Percentiles rank a stretch among this genome's conserved stretches.
Conservation (phyloP, 352 stramenopile species). For the Hyaloperonospora brassicae region DNA sequence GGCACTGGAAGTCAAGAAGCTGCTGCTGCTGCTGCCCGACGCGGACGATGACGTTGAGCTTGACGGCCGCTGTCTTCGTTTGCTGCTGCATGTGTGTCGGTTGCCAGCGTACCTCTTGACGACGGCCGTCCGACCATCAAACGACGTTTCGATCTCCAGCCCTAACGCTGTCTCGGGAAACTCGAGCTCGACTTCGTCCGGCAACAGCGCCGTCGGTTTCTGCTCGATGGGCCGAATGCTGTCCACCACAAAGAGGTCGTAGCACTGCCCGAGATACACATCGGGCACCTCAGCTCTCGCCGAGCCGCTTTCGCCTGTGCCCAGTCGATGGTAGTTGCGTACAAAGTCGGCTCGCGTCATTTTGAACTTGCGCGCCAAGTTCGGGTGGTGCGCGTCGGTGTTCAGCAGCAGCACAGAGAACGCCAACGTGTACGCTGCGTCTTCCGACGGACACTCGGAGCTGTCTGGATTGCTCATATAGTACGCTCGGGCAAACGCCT, state of each 20-base stretch:
- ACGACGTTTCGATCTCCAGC: conserved; percentile 71
- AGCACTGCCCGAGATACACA: conserved; percentile 46
- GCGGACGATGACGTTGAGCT: conserved; percentile 8
- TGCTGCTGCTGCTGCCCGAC: conserved; percentile 12
- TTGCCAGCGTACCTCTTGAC: conserved; percentile 48
- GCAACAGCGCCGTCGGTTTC: conserved; percentile 35
- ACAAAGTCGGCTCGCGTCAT: conserved; percentile 72
- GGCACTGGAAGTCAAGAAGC: conserved; percentile 13
- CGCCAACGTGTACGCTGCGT: conserved; percentile 67
- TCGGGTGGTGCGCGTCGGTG: conserved; percentile 72
- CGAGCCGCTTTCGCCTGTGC: conserved; percentile 18
- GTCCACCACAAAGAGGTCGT: conserved; percentile 51
- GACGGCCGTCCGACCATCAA: conserved; percentile 56
- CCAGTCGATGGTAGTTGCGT: conserved; percentile 60
- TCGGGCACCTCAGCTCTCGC: conserved; percentile 32
- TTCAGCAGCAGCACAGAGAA: conserved; percentile 77
- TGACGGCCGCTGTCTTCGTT: conserved; percentile 14
- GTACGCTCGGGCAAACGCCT: conserved; percentile 68
- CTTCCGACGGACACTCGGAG: conserved; percentile 49
- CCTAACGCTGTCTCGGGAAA: conserved; percentile 49
- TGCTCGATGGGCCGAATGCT: conserved; percentile 54
- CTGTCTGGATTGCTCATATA: conserved; percentile 46
- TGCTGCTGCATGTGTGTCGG: conserved; percentile 43
- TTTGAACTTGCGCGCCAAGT: conserved; percentile 53
- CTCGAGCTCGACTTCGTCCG: conserved; percentile 58